phyloP scores from a whole-genome alignment of 176 grass and related monocot genomes.

The Secale cereale region DNA sequence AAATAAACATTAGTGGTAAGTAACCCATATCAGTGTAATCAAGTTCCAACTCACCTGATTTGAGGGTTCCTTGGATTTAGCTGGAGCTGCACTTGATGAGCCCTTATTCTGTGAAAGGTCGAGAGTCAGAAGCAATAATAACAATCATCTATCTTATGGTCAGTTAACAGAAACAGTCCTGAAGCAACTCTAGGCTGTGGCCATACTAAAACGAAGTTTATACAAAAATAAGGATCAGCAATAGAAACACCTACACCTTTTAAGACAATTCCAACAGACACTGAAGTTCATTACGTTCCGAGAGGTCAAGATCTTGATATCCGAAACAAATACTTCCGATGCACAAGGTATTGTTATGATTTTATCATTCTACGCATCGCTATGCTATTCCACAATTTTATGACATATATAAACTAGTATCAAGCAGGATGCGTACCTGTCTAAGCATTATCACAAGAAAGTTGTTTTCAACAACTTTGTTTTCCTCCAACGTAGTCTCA shows the following conservation, averaged over 20 bases:
- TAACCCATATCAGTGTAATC: background rate
- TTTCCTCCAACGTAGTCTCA: slow-evolving; percentile 69
- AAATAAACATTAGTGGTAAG: background rate
- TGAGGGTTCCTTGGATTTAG: slow-evolving; percentile 39
- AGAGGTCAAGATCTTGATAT: background rate
- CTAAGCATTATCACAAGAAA: slow-evolving; percentile 90
- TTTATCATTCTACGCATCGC: background rate
- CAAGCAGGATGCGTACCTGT: slow-evolving; percentile 46
- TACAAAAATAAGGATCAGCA: background rate
- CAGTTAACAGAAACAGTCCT: background rate
- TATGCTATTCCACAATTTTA: background rate
- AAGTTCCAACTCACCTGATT: slow-evolving; percentile 44
- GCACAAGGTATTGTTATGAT: background rate
- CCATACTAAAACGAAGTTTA: slow-evolving; percentile 7
- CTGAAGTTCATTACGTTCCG: background rate
- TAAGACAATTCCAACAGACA: slow-evolving; percentile 7
- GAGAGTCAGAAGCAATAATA: slow-evolving; percentile 8
- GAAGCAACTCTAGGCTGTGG: background rate
- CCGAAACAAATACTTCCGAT: background rate
- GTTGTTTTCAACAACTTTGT: slow-evolving; percentile 67
- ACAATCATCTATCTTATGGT: background rate
- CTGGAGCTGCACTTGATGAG: slow-evolving; percentile 57
- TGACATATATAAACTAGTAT: background rate
- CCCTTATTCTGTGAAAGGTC: slow-evolving; percentile 63
- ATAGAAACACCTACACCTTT: background rate